Base-by-base conservation (phyloP, 345 rosid genomes). In the Brassica rapa region DNA sequence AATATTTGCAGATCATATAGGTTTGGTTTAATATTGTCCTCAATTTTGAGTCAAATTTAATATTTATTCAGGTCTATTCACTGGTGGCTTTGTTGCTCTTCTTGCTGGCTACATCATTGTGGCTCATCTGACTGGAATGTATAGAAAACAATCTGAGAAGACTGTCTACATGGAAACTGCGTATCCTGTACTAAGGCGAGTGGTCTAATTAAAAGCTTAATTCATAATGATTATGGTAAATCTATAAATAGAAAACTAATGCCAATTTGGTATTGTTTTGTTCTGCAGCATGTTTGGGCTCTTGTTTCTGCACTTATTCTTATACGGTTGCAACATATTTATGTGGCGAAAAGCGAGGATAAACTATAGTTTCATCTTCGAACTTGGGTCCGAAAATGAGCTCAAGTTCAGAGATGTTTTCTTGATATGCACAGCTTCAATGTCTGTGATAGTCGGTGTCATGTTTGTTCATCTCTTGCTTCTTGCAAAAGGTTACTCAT, bases 171-270 rank as follows among this genome's bases (percentile, higher is more conserved):
- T 93, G 99, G 99, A 96, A 83, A 96, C 99, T 72, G 90, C 85
- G 1, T 93, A 93, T 60, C 99, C 99, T 32, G 90, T 96, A n/a
- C 88, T 96, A 61, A 96, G 99, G 99, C 89, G 83, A 93, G 94
- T 77, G 43, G 30, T 56, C 24, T 75, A 53, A 2, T 53, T 15
- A 53, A 53, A n/a, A 16, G 2, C 9, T 53, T 15, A 53, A 53
- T 0, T 6, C 24, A 6, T 53, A 53, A 14, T 49, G 56, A 49
- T 53, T 53, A 16, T 15, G 24, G 9, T 6, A 53, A 53, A 53
- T 53, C 24, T 53, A 15, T 16, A 15, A 30, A 61, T 55, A 62
- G 21, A 6, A 74, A 79, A 57, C 30, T 70, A 33, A 35, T 37
- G 65, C 55, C 6, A 70, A 23, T 66, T 35, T 15, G 49, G 23